Percentiles rank a stretch among this genome's conserved stretches.
These are phyloP conservation scores for Ogataea wickerhamii DNA, from an alignment of 805 yeast genomes.

Conservation along the genomic window DNA sequence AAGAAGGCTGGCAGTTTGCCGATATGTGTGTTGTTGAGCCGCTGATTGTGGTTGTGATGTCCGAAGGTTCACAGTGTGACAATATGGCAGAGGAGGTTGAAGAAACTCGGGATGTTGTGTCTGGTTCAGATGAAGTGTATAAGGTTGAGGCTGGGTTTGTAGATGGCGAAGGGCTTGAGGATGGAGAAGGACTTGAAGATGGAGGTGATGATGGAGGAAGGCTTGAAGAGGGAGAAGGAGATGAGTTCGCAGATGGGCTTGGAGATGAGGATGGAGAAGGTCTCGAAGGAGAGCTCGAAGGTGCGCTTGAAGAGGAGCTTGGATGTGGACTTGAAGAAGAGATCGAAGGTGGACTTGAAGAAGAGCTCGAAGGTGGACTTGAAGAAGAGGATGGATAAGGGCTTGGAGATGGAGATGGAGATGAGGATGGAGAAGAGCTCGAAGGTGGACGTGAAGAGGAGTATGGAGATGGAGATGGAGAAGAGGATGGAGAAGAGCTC, in stretches of 20 bases:
- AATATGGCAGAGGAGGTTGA: slow-evolving; percentile 1
- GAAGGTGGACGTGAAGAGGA: slow-evolving; percentile 1
- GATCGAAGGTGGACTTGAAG: background rate
- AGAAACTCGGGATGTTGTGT: background rate
- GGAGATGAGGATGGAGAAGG: slow-evolving; percentile 1
- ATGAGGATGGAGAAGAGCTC: background rate
- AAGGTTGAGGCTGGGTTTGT: slow-evolving; percentile 4
- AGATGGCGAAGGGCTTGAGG: slow-evolving; percentile 9
- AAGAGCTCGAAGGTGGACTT: slow-evolving; percentile 1
- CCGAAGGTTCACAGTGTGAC: too few species aligned
- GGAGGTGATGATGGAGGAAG: slow-evolving; percentile 2
- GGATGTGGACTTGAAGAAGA: background rate
- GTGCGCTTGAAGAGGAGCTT: background rate
- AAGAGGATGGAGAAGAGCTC: slow-evolving; percentile 1
- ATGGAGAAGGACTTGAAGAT: slow-evolving; percentile 2
- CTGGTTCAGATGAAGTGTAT: slow-evolving; percentile 2
- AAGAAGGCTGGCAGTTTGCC: too few species aligned
- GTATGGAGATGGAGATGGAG: background rate
- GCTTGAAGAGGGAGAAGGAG: background rate
- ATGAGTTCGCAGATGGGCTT: background rate
- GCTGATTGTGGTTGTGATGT: background rate
- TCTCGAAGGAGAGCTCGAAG: slow-evolving; percentile 1
- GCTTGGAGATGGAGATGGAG: background rate
- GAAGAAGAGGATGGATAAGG: slow-evolving; percentile 1
- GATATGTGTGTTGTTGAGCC: background rate